Percentiles rank a stretch among this genome's conserved stretches.
phyloP scores from a whole-genome alignment of 306 rosid species.

The Cucurbita pepo region DNA sequence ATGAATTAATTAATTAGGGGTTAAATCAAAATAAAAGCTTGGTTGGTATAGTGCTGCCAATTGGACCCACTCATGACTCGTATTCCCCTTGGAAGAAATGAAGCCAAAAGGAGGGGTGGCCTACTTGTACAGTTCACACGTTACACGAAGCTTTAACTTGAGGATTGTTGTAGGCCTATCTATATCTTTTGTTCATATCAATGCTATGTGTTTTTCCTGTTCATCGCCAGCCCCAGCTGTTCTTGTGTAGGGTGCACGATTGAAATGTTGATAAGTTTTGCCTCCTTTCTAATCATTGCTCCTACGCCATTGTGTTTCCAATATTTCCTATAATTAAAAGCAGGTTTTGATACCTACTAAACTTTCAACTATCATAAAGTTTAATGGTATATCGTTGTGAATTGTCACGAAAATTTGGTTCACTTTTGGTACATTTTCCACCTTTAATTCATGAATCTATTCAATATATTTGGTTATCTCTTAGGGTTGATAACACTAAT shows the following conservation, averaged over 20 bases:
- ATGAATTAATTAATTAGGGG: slow-evolving; percentile 5
- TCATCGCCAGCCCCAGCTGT: not conserved
- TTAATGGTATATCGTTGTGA: too few relatives aligned
- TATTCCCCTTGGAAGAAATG: not conserved
- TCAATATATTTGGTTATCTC: too few relatives aligned
- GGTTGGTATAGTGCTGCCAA: not conserved
- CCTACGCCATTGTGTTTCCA: not conserved
- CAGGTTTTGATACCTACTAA: too few relatives aligned
- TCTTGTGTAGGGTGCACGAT: not conserved
- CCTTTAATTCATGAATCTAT: too few relatives aligned
- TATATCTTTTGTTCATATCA: not conserved
- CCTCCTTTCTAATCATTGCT: not conserved
- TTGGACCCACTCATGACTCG: slow-evolving; percentile 1
- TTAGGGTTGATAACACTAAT: too few relatives aligned
- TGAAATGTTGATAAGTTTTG: not conserved
- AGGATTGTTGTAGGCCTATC: slow-evolving; percentile 1
- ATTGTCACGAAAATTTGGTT: too few relatives aligned
- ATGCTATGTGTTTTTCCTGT: not conserved
- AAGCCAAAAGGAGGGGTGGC: not conserved
- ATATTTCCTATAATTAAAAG: not conserved
- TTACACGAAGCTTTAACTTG: not conserved
- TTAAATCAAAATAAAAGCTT: slow-evolving; percentile 11
- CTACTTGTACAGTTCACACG: not conserved
- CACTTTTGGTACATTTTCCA: too few relatives aligned
- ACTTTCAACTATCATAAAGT: too few relatives aligned